Evolutionary conservation across 2,329 filamentous ascomycete species (phyloP).

Genomic region (Raffaelea albimanens): DNA sequence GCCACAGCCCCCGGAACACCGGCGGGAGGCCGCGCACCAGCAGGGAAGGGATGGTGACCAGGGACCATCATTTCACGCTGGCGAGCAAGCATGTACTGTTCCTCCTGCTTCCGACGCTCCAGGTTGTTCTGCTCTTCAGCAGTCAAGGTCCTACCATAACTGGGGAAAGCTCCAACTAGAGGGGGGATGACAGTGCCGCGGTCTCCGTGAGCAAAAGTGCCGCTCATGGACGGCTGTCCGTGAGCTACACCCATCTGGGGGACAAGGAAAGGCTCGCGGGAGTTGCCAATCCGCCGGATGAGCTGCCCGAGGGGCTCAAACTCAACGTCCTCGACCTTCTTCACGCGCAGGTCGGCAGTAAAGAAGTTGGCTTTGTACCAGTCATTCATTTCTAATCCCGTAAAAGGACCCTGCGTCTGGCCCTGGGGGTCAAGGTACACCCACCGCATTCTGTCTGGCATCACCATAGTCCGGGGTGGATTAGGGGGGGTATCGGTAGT

Average conservation of each 20-base stretch:
- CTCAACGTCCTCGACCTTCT: constrained; percentile 85
- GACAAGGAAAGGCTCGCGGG: constrained; percentile 91
- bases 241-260: constrained; percentile 94
- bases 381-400: constrained; percentile 96
- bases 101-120: constrained; percentile 93
- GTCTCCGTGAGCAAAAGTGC: constrained; percentile 37
- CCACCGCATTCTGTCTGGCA: constrained; percentile 98
- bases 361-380: constrained; percentile 99
- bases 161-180: constrained; percentile 87
- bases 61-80: constrained; percentile 85
- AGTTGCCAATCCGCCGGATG: constrained; percentile 93
- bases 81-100: constrained; percentile 92
- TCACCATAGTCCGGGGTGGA: constrained; percentile 86
- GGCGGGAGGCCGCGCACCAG: constrained; percentile 16
- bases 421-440: constrained; percentile 94
- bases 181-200: constrained; percentile 68
- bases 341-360: constrained; percentile 85
- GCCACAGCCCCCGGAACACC: constrained; percentile 22
- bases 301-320: constrained; percentile 94
- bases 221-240: constrained; percentile 53
- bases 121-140: constrained; percentile 97
- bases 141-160: constrained; percentile 90
- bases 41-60: constrained; percentile 39
- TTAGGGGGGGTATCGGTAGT: constrained; percentile 28
- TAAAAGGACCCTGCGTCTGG: constrained; percentile 87